Percentiles rank a stretch among this genome's conserved stretches.
phyloP scores from a whole-genome alignment of 768 basidiomycete species.

The Leccinellum luteum region DNA sequence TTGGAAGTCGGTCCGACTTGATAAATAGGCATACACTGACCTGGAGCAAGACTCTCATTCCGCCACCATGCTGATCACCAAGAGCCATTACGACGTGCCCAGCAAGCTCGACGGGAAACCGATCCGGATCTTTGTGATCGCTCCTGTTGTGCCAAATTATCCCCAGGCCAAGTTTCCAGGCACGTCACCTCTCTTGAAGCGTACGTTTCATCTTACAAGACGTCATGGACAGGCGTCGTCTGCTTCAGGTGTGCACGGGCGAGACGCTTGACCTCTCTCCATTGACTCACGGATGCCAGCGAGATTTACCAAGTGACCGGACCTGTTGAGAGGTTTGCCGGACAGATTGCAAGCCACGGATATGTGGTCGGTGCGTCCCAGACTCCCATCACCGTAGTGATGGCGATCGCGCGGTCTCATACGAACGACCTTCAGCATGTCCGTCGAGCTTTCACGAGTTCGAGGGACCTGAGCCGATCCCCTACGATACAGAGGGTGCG shows the following conservation, averaged over 20 bases:
- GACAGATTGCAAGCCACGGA: constrained; percentile 85
- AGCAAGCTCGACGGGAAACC: constrained; percentile 66
- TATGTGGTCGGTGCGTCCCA: constrained; percentile 67
- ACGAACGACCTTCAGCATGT: constrained; percentile 48
- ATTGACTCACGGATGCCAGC: constrained; percentile 37
- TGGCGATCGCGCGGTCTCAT: neutral
- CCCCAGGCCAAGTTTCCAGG: constrained; percentile 92
- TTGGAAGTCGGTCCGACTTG: neutral
- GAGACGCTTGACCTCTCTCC: neutral
- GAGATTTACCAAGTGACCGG: constrained; percentile 98
- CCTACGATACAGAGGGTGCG: constrained; percentile 82
- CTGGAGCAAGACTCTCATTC: neutral
- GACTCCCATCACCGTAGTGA: no score
- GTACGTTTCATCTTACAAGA: neutral
- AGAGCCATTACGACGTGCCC: constrained; percentile 73
- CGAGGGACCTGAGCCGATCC: constrained; percentile 80
- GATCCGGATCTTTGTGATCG: constrained; percentile 80
- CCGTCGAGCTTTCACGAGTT: constrained; percentile 93
- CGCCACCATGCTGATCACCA: constrained; percentile 73
- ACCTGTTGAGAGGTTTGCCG: constrained; percentile 90
- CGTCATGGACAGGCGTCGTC: constrained; percentile 56
- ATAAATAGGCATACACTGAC: no score
- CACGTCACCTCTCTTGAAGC: constrained; percentile 20
- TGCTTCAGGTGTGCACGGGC: constrained; percentile 61
- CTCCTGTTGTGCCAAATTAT: constrained; percentile 76